Conservation (phyloP, 768 basidiomycete genomes). For the Floccularia luteovirens region DNA sequence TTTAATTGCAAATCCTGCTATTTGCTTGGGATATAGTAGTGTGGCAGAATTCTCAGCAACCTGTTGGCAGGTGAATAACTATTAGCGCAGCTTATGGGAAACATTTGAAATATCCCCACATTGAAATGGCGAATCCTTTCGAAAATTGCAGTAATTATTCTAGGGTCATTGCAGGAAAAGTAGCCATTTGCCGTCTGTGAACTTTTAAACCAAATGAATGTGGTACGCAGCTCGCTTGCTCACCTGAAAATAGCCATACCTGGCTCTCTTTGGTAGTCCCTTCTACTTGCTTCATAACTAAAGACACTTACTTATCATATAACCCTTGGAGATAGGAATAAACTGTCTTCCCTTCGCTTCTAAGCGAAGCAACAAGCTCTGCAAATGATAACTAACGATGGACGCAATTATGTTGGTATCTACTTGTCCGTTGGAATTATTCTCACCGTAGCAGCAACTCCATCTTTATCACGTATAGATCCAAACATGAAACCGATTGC, state of each 20-base stretch:
- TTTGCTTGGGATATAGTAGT: constrained; percentile 47
- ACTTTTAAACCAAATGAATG: not conserved
- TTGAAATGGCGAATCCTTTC: constrained; percentile 51
- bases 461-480: constrained; percentile 80
- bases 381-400: constrained; percentile 65
- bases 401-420: not conserved
- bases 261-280: constrained; percentile 17
- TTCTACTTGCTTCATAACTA: constrained; percentile 1
- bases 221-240: not conserved
- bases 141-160: constrained; percentile 66
- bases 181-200: constrained; percentile 77
- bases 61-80: not conserved
- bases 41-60: not conserved
- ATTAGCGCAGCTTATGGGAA: not conserved
- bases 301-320: constrained; percentile 41
- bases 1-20: constrained; percentile 54
- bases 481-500: constrained; percentile 92
- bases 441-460: constrained; percentile 70
- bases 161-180: constrained; percentile 64
- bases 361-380: constrained; percentile 51
- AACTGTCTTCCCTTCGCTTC: constrained; percentile 43
- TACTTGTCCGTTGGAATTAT: not conserved
- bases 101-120: constrained; percentile 17
- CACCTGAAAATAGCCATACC: constrained; percentile 78
- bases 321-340: constrained; percentile 51